A percentile compares a stretch with the other conserved stretches of the same genome.
Conservation (phyloP, 306 rosid genomes). For the Begonia fuchsioides region DNA sequence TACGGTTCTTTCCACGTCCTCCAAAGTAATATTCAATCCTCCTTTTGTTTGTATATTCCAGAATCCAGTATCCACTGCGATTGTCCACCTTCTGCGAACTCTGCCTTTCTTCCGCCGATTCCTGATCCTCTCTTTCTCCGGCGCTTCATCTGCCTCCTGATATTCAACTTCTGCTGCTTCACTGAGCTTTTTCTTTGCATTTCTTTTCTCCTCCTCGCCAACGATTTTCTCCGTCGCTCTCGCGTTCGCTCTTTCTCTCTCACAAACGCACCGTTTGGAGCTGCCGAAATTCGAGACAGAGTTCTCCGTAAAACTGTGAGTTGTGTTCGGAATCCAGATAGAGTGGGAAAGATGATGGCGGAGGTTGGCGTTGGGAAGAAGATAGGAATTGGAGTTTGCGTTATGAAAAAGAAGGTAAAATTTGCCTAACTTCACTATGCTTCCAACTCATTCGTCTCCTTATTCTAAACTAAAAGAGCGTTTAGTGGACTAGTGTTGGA, state of each 20-base stretch:
- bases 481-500: constrained; percentile 12
- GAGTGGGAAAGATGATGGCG: constrained; percentile 14
- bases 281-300: too few species aligned
- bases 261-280: neutral
- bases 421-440: constrained; percentile 55
- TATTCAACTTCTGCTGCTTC: too few species aligned
- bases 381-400: constrained; percentile 78
- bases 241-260: neutral
- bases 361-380: constrained; percentile 25
- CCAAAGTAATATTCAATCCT: neutral
- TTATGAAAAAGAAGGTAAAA: constrained; percentile 99
- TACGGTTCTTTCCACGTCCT: too few species aligned
- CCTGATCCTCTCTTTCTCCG: too few species aligned
- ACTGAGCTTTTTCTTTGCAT: too few species aligned
- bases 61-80: constrained; percentile 17
- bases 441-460: constrained; percentile 11
- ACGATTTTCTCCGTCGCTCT: too few species aligned
- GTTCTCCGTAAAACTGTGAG: neutral
- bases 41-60: constrained; percentile 24
- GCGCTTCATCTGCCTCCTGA: too few species aligned
- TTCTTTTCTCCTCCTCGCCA: too few species aligned
- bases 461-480: constrained; percentile 9
- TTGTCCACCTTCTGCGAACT: neutral
- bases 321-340: constrained; percentile 11
- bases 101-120: neutral